Conservation (phyloP, 1,284 basidiomycete genomes). For the Sphaerobolus stellatus region DNA sequence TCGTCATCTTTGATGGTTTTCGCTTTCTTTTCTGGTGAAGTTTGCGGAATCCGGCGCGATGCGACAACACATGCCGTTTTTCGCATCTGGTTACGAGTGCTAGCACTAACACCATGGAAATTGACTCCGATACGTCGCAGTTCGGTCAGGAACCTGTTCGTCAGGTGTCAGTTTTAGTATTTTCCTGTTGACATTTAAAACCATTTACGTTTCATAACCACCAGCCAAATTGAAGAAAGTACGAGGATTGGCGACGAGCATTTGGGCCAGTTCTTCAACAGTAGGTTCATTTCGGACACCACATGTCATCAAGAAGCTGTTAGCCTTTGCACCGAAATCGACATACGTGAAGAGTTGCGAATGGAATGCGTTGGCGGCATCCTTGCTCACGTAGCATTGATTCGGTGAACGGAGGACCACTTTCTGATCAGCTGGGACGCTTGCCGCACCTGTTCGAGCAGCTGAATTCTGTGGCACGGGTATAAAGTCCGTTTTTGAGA, state of each 20-base stretch:
- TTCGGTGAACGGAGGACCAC: slow-evolving; percentile 47
- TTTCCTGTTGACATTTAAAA: not conserved
- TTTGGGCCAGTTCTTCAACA: slow-evolving; percentile 73
- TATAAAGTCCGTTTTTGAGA: slow-evolving; percentile 36
- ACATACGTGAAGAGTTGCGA: slow-evolving; percentile 85
- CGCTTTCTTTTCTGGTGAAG: slow-evolving; percentile 30
- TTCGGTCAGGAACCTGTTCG: slow-evolving; percentile 73
- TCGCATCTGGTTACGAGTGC: slow-evolving; percentile 66
- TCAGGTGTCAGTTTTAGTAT: not conserved
- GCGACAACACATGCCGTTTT: slow-evolving; percentile 72
- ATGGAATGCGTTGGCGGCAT: slow-evolving; percentile 55
- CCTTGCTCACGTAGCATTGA: slow-evolving; percentile 68
- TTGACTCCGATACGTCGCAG: slow-evolving; percentile 85
- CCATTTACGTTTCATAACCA: slow-evolving; percentile 58
- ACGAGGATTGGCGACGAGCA: slow-evolving; percentile 62
- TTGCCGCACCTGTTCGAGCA: not conserved
- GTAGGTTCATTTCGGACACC: slow-evolving; percentile 90
- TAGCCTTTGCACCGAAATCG: slow-evolving; percentile 84
- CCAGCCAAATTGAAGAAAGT: slow-evolving; percentile 70
- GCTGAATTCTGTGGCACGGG: slow-evolving; percentile 27
- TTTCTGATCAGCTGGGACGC: slow-evolving; percentile 12
- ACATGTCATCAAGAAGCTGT: slow-evolving; percentile 82
- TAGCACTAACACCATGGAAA: slow-evolving; percentile 54
- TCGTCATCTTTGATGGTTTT: slow-evolving; percentile 42
- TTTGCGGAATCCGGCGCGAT: slow-evolving; percentile 53